These are phyloP conservation scores for Paspalum notatum DNA, from an alignment of 176 grass and related monocot species.

Conservation along the genomic window DNA sequence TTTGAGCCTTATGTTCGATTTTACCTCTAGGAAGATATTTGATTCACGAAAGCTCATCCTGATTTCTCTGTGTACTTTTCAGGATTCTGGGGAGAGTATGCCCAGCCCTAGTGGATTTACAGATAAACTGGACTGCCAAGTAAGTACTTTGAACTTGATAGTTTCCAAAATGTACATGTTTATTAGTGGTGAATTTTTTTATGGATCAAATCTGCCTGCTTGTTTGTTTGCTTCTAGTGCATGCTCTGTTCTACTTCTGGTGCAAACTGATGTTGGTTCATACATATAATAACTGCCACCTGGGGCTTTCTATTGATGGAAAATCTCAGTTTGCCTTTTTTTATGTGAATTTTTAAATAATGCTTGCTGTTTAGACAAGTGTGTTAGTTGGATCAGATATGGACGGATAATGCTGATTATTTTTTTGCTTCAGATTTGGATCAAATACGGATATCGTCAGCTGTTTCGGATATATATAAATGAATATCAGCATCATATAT, in stretches of 20 bases:
- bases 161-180: not conserved
- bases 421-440: too few relatives aligned
- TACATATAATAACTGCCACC: not conserved
- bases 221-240: constrained; percentile 1
- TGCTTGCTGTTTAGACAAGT: not conserved
- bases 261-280: not conserved
- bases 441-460: too few relatives aligned
- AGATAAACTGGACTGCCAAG: constrained; percentile 78
- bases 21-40: not conserved
- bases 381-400: not conserved
- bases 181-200: not conserved
- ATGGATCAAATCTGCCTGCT: not conserved
- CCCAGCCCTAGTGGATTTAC: constrained; percentile 77
- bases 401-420: too few relatives aligned
- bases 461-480: too few relatives aligned
- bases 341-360: not conserved
- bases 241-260: not conserved
- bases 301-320: not conserved
- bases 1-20: constrained; percentile 35
- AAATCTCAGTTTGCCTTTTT: not conserved
- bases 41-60: constrained; percentile 11
- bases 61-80: constrained; percentile 31
- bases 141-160: constrained; percentile 34
- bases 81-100: constrained; percentile 85
- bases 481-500: too few relatives aligned